Base-by-base conservation (phyloP, 163 green algal species). In the Coccomyxa subellipsoidea region DNA sequence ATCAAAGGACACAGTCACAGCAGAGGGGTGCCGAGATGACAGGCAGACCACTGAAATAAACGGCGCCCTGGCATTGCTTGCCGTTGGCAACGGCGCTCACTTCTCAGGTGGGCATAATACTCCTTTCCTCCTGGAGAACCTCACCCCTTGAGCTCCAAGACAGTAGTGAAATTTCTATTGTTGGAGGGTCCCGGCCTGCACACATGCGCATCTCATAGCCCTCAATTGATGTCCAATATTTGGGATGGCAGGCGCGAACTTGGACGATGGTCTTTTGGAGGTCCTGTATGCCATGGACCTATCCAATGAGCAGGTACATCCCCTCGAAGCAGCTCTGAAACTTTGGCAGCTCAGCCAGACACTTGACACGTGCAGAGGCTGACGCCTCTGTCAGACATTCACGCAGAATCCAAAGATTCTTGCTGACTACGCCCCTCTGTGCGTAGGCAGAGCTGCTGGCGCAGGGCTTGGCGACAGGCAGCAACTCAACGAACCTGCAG, bases 401-500 rank as follows among this genome's bases (percentile, higher is more conserved):
- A n/a, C n/a, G n/a, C n/a, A n/a, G n/a, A n/a, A n/a, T n/a, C n/a
- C n/a, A n/a, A n/a, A n/a, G n/a, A n/a, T 66, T 66, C 47, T 18
- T 66, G 47, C 12, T 66, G 12, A 34, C 8, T 36, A 34, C n/a
- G 18, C 59, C 27, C n/a, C 66, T 73, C 29, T 73, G 66, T 12
- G 21, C 27, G 27, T 23, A 23, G 4, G 8, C 3, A 4, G 66
- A 36, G 66, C 27, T 34, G 27, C 66, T 73, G 66, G 27, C 66
- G 27, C 66, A 73, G n/a, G 66, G 66, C 66, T 36, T 73, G 66
- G 66, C 66, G 4, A 73, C 66, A 73, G 66, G 66, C 66, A 32
- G n/a, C 10, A 8, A 34, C 21, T 0, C n/a, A 34, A 23, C 27
- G 27, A n/a, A 8, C 15, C 4, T 73, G 66, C 66, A 73, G 27